phyloP scores from a whole-genome alignment of 805 yeast species.

The Saturnispora quitensis region DNA sequence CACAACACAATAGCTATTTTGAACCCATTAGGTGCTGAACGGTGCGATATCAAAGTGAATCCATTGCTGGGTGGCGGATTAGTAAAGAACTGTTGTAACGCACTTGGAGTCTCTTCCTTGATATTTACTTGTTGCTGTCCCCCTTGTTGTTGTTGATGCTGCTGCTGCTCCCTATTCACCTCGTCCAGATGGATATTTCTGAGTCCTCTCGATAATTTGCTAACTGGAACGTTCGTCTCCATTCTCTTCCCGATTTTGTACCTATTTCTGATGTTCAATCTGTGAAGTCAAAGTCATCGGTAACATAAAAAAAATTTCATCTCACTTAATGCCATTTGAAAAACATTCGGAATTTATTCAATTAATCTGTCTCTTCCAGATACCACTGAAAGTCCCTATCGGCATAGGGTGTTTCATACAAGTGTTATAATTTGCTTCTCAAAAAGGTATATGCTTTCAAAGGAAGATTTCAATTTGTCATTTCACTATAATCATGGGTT shows the following conservation, averaged over 20 bases:
- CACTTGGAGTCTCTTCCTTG: conserved; percentile 22
- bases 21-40: conserved; percentile 93
- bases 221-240: neutral
- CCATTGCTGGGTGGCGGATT: conserved; percentile 66
- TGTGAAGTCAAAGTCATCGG: neutral
- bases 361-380: no score
- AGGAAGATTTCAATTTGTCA: no score
- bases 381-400: neutral
- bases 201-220: neutral
- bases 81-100: conserved; percentile 63
- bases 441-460: neutral
- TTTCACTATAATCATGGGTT: neutral
- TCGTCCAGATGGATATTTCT: neutral
- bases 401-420: neutral
- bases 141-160: neutral
- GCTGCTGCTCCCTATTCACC: neutral
- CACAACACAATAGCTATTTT: conserved; percentile 86
- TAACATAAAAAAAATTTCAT: neutral
- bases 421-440: neutral
- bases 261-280: neutral
- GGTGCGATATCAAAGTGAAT: conserved; percentile 69
- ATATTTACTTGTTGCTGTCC: conserved; percentile 12
- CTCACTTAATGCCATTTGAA: neutral
- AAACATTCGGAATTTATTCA: neutral
- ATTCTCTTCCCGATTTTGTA: neutral